A percentile compares a stretch with the other conserved stretches of the same genome.
Conservation (phyloP, 495 filamentous ascomycete genomes). For the Daldinia bambusicola region DNA sequence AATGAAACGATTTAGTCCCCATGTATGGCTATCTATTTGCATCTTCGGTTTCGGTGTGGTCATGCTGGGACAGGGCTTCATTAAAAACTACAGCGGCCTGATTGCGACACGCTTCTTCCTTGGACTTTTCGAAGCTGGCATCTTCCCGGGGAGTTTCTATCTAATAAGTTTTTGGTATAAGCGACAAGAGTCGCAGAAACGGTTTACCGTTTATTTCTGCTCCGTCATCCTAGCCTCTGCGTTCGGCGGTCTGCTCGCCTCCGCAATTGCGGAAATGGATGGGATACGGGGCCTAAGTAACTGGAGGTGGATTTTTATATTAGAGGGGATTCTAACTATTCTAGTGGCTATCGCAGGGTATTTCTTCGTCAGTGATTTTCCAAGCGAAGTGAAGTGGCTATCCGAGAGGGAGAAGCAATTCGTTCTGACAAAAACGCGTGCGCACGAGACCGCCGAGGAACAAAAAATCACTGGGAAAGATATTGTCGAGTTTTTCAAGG, state of each 20-base stretch:
- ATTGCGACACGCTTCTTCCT: slow-evolving; percentile 63
- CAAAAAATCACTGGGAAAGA: slow-evolving; percentile 66
- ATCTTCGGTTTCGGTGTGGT: slow-evolving; percentile 64
- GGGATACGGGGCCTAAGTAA: slow-evolving; percentile 69
- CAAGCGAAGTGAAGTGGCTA: slow-evolving; percentile 66
- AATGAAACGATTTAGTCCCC: slow-evolving; percentile 67
- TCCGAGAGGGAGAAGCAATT: slow-evolving; percentile 63
- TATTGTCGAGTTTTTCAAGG: slow-evolving; percentile 71
- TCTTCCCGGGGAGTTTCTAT: slow-evolving; percentile 84
- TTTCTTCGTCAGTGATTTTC: slow-evolving; percentile 69
- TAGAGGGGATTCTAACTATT: slow-evolving; percentile 76
- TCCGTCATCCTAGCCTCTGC: slow-evolving; percentile 77
- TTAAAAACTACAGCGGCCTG: slow-evolving; percentile 57
- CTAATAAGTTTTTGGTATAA: slow-evolving; percentile 77
- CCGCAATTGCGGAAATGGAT: slow-evolving; percentile 72
- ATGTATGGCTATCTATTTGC: slow-evolving; percentile 63
- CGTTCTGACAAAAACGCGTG: neutral
- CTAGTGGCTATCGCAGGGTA: slow-evolving; percentile 71
- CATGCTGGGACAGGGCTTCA: slow-evolving; percentile 62
- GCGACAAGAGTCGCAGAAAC: slow-evolving; percentile 51
- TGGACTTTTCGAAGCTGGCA: slow-evolving; percentile 66
- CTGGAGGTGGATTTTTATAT: slow-evolving; percentile 80
- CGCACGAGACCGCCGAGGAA: neutral
- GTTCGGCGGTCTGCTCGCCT: slow-evolving; percentile 78
- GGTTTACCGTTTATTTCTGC: slow-evolving; percentile 79